Evolutionary conservation across 2,329 filamentous ascomycete genomes (phyloP).

Genomic region (Alternaria sp.): DNA sequence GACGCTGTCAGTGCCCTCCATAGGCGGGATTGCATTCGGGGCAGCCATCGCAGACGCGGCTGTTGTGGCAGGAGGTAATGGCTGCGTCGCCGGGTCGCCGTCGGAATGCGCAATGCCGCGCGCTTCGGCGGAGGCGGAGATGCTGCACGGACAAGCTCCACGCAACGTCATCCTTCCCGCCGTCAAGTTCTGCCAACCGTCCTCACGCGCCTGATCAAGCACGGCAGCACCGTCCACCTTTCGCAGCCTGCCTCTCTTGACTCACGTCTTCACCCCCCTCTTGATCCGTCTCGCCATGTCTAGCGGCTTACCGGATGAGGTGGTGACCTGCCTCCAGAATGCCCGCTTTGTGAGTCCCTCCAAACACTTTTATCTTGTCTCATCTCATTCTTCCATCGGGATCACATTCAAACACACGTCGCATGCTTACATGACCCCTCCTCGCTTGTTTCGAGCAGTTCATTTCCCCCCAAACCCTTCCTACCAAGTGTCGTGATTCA

Average conservation of each 20-base stretch:
- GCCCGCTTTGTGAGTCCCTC: conserved; percentile 77
- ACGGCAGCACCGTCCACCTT: not conserved
- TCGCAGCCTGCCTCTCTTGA: not conserved
- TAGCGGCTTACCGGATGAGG: conserved; percentile 77
- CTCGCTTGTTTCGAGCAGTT: conserved; percentile 4
- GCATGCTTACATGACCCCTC: not conserved
- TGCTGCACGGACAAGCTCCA: conserved; percentile 11
- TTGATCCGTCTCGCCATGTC: conserved; percentile 48
- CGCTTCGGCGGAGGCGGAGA: conserved; percentile 6
- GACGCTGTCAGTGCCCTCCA: conserved; percentile 43
- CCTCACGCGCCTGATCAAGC: conserved; percentile 1
- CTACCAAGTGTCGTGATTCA: not conserved
- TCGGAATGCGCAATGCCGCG: conserved; percentile 7
- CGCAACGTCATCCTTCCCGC: conserved; percentile 15
- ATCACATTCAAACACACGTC: not conserved
- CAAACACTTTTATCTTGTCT: not conserved
- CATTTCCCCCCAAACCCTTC: not conserved
- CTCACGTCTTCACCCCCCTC: conserved; percentile 11
- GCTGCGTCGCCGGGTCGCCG: conserved; percentile 1
- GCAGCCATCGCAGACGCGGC: conserved; percentile 35
- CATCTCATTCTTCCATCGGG: not conserved
- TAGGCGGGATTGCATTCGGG: conserved; percentile 41
- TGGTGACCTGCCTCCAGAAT: conserved; percentile 90
- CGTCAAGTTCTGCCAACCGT: conserved; percentile 4
- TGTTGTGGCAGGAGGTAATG: conserved; percentile 3